Conservation (phyloP, 2,329 filamentous ascomycete species). For the Orbilia quercus region DNA sequence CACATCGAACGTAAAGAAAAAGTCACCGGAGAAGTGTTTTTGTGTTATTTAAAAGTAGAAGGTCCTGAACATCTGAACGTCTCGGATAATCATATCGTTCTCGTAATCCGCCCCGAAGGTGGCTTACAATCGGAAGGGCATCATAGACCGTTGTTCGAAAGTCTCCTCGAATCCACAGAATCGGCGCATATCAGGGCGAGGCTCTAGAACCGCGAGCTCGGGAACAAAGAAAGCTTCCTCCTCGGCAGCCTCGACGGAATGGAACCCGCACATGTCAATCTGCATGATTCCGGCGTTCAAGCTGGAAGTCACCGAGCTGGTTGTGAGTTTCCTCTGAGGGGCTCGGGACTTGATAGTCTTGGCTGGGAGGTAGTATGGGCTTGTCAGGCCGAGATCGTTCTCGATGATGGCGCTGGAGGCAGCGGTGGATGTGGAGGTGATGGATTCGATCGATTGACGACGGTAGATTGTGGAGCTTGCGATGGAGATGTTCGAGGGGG, state of each 20-base stretch:
- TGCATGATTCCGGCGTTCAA: slow-evolving; percentile 36
- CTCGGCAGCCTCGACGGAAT: slow-evolving; percentile 36
- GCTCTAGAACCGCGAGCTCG: slow-evolving; percentile 51
- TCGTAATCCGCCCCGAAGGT: slow-evolving; percentile 2
- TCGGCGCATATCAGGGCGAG: slow-evolving; percentile 42
- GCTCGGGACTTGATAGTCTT: slow-evolving; percentile 16
- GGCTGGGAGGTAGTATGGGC: slow-evolving; percentile 45
- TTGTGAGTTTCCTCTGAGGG: slow-evolving; percentile 36
- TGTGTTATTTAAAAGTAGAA: slow-evolving; percentile 6
- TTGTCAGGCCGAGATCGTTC: slow-evolving; percentile 55
- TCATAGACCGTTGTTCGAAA: slow-evolving; percentile 48
- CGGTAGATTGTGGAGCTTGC: slow-evolving; percentile 54
- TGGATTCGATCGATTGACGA: slow-evolving; percentile 50
- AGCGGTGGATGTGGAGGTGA: slow-evolving; percentile 49
- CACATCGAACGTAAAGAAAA: slow-evolving; percentile 23
- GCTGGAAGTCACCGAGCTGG: slow-evolving; percentile 36
- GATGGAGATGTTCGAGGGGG: slow-evolving; percentile 51
- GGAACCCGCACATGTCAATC: slow-evolving; percentile 52
- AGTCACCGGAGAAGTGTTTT: slow-evolving; percentile 15
- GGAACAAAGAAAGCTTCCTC: slow-evolving; percentile 45
- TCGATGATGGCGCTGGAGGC: slow-evolving; percentile 53
- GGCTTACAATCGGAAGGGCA: slow-evolving; percentile 52
- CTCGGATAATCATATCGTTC: slow-evolving; percentile 21
- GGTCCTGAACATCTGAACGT: slow-evolving; percentile 29
- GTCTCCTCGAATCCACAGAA: slow-evolving; percentile 55